These are phyloP conservation scores for Trichomonascaceae sp. DNA, from an alignment of 1,139 yeast species.

Conservation along the genomic window DNA sequence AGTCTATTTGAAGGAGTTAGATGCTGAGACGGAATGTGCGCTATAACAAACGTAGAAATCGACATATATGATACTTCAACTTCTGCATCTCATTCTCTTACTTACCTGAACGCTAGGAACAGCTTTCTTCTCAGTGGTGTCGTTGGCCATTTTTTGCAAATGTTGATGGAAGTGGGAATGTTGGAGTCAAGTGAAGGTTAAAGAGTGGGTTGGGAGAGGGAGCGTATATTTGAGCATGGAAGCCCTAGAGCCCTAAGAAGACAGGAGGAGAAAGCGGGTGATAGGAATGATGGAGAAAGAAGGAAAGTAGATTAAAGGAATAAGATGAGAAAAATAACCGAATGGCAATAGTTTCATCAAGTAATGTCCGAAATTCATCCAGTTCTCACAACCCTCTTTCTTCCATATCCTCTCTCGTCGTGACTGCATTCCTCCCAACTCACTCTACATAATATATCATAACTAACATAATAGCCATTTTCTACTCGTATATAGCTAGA, in stretches of 20 bases:
- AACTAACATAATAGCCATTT: background rate
- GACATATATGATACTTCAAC: background rate
- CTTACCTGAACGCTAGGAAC: slow-evolving; percentile 33
- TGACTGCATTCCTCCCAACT: background rate
- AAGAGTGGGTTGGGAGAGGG: slow-evolving; percentile 2
- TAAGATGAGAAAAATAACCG: background rate
- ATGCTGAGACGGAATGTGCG: background rate
- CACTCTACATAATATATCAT: background rate
- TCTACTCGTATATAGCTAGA: background rate
- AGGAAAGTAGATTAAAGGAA: background rate
- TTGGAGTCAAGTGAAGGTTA: background rate
- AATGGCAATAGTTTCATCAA: background rate
- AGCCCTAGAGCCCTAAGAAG: slow-evolving; percentile 8
- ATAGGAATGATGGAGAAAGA: background rate
- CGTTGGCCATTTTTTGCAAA: slow-evolving; percentile 7
- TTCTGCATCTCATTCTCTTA: slow-evolving; percentile 2
- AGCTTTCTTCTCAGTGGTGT: slow-evolving; percentile 23
- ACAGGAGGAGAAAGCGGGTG: background rate
- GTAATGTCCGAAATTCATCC: background rate
- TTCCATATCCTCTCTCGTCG: background rate
- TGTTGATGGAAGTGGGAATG: slow-evolving; percentile 4
- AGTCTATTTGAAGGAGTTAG: slow-evolving; percentile 47
- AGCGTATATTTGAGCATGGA: slow-evolving; percentile 5
- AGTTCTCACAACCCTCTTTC: background rate
- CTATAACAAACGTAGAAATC: background rate